These are phyloP conservation scores for Xerocomellus chrysenteron DNA, from an alignment of 768 basidiomycete species.

Conservation along the genomic window DNA sequence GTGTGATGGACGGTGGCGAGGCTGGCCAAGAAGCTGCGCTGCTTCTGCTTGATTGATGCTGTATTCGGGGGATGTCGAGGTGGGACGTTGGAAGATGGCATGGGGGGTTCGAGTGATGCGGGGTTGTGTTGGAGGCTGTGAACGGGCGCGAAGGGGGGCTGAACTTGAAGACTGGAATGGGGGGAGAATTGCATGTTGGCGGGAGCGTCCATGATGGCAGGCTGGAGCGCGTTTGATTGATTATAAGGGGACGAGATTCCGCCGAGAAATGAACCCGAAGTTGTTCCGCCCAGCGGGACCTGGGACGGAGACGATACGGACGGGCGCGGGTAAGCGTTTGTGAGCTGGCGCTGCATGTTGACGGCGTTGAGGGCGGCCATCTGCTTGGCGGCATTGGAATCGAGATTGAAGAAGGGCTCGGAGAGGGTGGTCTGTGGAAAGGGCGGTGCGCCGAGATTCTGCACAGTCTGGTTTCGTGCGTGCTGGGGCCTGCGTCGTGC, in stretches of 20 bases:
- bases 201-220: slow-evolving; percentile 42
- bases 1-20: slow-evolving; percentile 60
- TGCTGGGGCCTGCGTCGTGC: slow-evolving; percentile 42
- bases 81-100: slow-evolving; percentile 38
- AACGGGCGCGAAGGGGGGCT: slow-evolving; percentile 43
- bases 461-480: slow-evolving; percentile 23
- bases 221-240: slow-evolving; percentile 34
- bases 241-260: slow-evolving; percentile 44
- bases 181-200: slow-evolving; percentile 41
- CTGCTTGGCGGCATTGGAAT: slow-evolving; percentile 71
- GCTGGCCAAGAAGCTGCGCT: slow-evolving; percentile 56
- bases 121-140: slow-evolving; percentile 32
- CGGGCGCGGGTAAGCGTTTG: slow-evolving; percentile 53
- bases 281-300: slow-evolving; percentile 50
- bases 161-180: slow-evolving; percentile 39
- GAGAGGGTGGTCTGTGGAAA: slow-evolving; percentile 21
- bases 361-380: slow-evolving; percentile 74
- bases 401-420: slow-evolving; percentile 52
- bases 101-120: slow-evolving; percentile 47
- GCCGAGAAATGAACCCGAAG: slow-evolving; percentile 67
- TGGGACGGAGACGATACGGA: slow-evolving; percentile 38
- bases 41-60: slow-evolving; percentile 50
- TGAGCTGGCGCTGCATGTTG: slow-evolving; percentile 47
- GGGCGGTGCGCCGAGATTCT: slow-evolving; percentile 14
- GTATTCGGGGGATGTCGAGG: slow-evolving; percentile 36